Evolutionary conservation across 73 alveolate species (phyloP), one percentile per base, ranked within the genome.

Genomic region (Durusdinium trenchii): DNA sequence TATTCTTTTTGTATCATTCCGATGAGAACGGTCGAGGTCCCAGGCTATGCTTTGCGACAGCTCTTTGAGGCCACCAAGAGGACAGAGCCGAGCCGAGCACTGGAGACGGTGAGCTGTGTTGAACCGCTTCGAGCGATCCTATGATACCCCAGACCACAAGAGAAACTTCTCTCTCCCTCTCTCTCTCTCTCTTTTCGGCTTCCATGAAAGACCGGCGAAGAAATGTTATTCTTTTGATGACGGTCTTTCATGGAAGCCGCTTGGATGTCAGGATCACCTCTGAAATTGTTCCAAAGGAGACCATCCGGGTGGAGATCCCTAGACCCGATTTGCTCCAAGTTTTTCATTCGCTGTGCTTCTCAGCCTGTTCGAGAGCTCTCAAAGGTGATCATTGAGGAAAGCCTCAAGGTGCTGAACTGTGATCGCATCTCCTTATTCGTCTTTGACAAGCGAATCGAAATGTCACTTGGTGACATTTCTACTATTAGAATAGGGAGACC

Each of bases 201-300:
- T 18, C 14, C 20, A 23, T 75, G 86, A 75, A 40, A 30, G 23
- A 73, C 52, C n/a, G n/a, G n/a, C n/a, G n/a, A n/a, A n/a, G n/a
- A 9, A 35, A 0, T 73, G n/a, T 16, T 50, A 38, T 73, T 6
- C 42, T 9, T 35, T 16, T 18, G 16, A 9, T 38, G 10, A 40
- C 43, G 51, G 86, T 40, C 43, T 75, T 36, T 30, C 16, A 12
- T 35, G 43, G 79, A 0, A 12, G 57, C 45, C 43, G 86, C 40
- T 40, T 75, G 1, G 54, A 47, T 16, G 20, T 43, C 84, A 89
- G 96, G 96, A 93, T 93, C 91, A 93, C 92, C 43, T 75, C 98
- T 30, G 98, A 93, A 92, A 93, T 93, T 30, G 98, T 93, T 51
- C 98, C 98, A 30, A 93, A 93, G 92, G 98, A 93, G 87, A 90